Evolutionary conservation across 1,139 yeast genomes (phyloP), one percentile per base, ranked within the genome.

Genomic region (Blastobotrys proliferans): DNA sequence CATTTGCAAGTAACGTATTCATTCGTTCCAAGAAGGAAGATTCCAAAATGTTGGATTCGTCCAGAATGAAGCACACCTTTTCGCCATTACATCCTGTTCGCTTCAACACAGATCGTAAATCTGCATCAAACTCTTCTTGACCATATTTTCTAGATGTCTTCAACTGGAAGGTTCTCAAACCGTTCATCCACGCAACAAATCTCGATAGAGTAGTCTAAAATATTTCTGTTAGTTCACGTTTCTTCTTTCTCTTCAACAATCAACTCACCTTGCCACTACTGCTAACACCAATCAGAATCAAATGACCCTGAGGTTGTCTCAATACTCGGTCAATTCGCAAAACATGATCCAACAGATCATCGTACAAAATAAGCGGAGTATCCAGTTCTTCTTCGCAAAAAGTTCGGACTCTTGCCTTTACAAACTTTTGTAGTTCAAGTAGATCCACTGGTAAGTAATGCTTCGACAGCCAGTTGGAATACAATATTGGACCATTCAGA

Each of bases 141-240:
- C 74, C 63, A 56, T 79, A 88, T 16, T 68, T 68, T 13, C 76
- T 62, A 26, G 75, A 71, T 0, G 84, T 83, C 33, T 67, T 69
- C 31, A 92, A 70, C 52, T 81, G 87, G 18, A 72, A 66, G 0
- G 79, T 71, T 34, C 71, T 74, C 19, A 86, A 61, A 0, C 96
- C 97, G 58, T 85, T 84, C 68, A 88, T 77, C 97, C 97, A 92
- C 0, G 95, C 79, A 3, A 86, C 96, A 69, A 92, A 90, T 48
- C 80, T 76, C 0, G 86, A 72, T 35, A 88, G 57, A 0, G 94
- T 82, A 0, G 86, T 74, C 61, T 57, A 45, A 14, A 31, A 33
- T 2, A 22, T 29, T 22, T 11, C 17, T 4, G 18, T 29, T 13
- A 6, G 53, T 47, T 37, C 35, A 42, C 19, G 4, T 32, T 18